A percentile compares a stretch with the other conserved stretches of the same genome.
Evolutionary conservation across 2,329 filamentous ascomycete species (phyloP).

Genomic region (Thielaviopsis ethacetica): DNA sequence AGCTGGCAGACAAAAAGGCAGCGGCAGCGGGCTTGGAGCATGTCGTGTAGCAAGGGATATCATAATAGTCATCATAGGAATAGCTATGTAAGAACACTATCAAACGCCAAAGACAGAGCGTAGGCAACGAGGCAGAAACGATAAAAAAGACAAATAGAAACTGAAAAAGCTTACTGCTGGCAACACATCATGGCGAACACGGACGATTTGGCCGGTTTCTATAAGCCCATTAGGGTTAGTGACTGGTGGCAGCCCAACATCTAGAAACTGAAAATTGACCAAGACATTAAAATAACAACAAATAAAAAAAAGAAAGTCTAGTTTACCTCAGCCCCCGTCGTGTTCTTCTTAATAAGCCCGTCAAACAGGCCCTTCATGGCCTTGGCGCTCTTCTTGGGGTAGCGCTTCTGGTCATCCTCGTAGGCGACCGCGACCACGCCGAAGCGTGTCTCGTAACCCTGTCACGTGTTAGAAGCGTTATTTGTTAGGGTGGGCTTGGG

Average conservation of each 20-base stretch:
- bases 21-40: conserved; percentile 23
- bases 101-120: too few species aligned
- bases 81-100: too few species aligned
- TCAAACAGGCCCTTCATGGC: conserved; percentile 56
- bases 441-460: conserved; percentile 60
- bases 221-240: background rate
- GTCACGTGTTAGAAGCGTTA: conserved; percentile 23
- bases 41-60: conserved; percentile 13
- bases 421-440: conserved; percentile 78
- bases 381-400: conserved; percentile 71
- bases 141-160: background rate
- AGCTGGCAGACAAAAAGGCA: conserved; percentile 31
- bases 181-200: background rate
- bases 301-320: background rate
- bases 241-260: background rate
- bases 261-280: background rate
- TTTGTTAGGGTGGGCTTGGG: background rate
- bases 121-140: background rate
- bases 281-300: background rate
- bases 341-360: conserved; percentile 45
- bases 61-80: too few species aligned
- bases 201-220: background rate
- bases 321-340: background rate
- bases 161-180: background rate
- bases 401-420: conserved; percentile 57